These are phyloP conservation scores for Ascochyta pisi DNA, from an alignment of 2,329 filamentous ascomycete genomes.

Conservation along the genomic window DNA sequence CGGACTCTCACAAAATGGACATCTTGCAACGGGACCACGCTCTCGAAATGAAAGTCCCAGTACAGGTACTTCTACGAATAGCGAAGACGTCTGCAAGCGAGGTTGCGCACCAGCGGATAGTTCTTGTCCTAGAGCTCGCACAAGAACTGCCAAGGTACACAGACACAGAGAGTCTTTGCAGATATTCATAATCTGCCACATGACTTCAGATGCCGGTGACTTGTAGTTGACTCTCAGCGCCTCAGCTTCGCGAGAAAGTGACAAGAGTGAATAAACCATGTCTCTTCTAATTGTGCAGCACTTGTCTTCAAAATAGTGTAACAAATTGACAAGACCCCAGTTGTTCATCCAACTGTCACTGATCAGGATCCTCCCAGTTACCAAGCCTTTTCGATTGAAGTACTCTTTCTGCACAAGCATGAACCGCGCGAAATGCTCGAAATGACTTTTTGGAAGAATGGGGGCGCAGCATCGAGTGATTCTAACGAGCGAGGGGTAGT, in stretches of 20 bases:
- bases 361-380: not conserved
- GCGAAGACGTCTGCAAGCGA: not conserved
- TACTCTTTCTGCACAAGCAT: not conserved
- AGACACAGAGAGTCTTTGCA: not conserved
- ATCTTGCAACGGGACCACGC: not conserved
- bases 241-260: conserved; percentile 1
- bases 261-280: not conserved
- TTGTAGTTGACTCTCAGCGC: not conserved
- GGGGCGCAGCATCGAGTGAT: not conserved
- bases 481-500: not conserved
- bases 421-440: not conserved
- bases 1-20: not conserved
- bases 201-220: not conserved
- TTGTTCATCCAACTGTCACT: conserved; percentile 1
- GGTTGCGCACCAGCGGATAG: not conserved
- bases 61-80: not conserved
- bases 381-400: not conserved
- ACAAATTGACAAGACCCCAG: not conserved
- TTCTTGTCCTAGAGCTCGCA: not conserved
- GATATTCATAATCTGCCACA: not conserved
- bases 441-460: not conserved
- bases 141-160: not conserved
- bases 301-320: not conserved
- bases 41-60: not conserved
- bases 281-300: not conserved